Evolutionary conservation across 179 eudicot genomes (phyloP), one percentile per base, ranked within the genome.

Genomic region (Spinacia oleracea): DNA sequence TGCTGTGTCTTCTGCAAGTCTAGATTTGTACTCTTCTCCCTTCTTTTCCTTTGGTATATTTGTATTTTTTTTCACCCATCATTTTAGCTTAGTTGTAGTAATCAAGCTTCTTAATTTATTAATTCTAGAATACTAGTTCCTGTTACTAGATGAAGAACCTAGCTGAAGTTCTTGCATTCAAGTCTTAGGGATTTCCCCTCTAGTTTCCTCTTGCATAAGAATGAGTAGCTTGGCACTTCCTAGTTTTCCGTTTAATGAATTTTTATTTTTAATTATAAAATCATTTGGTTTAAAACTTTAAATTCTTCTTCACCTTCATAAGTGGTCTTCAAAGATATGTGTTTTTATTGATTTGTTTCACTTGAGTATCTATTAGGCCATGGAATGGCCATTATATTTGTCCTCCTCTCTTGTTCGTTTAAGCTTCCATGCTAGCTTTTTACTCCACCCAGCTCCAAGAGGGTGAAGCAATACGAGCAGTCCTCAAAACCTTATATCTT

Each of bases 1-100:
- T 72, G 32, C 55, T 23, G 35, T 60, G 60, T 32, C 78, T 21
- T 38, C 20, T 10, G 53, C 46, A 71, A 76, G 43, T 58, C 40
- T 48, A 25, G 20, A n/a, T 8, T 45, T 56, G 35, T 32, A 23
- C 14, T 45, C 7, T 63, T 48, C 14, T 20, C 23, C 58, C 53
- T 38, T 4, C 70, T 69, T 69, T 48, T 64, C 20, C 27, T 60
- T 45, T 38, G 34, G 66, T 40, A 68, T 21, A 27, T 29, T 23
- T 71, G 38, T 31, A 42, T 53, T 15, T 40, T 42, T 56, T 51
- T 2, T 6, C 0, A n/a, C 11, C 48, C 29, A 55, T 21, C 51
- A 50, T 27, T 48, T 50, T 1, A 51, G 34, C 38, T 12, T 43
- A 70, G 32, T 18, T 45, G 32, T 27, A 45, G 58, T 70, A 25